Evolutionary conservation across 1,284 basidiomycete genomes (phyloP).

Genomic region (Microbotryomycetes sp.): DNA sequence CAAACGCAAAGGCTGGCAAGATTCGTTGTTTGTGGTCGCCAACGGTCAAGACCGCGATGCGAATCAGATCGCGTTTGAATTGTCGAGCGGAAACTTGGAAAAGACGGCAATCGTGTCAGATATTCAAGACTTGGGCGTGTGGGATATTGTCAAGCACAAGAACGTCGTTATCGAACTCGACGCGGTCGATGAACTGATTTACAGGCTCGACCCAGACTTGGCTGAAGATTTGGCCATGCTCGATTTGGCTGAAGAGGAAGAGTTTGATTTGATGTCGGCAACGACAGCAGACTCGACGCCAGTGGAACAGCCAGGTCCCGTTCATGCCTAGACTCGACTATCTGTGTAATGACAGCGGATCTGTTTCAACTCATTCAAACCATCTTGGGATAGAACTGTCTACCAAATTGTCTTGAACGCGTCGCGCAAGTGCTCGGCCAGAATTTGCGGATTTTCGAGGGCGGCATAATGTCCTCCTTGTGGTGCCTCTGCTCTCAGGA

Average conservation of each 20-base stretch:
- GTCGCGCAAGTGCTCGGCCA: slow-evolving; percentile 15
- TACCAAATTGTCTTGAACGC: slow-evolving; percentile 3
- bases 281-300: background rate
- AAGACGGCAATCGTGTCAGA: slow-evolving; percentile 18
- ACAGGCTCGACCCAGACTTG: slow-evolving; percentile 20
- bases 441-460: slow-evolving; percentile 13
- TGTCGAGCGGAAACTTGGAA: slow-evolving; percentile 24
- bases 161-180: slow-evolving; percentile 28
- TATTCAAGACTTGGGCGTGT: slow-evolving; percentile 19
- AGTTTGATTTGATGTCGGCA: slow-evolving; percentile 3
- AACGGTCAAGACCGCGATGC: background rate
- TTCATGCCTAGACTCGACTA: background rate
- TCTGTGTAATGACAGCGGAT: background rate
- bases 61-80: slow-evolving; percentile 12
- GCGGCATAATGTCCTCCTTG: slow-evolving; percentile 22
- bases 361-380: too few species aligned
- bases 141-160: slow-evolving; percentile 26
- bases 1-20: slow-evolving; percentile 10
- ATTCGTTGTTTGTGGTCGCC: slow-evolving; percentile 18
- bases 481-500: slow-evolving; percentile 7
- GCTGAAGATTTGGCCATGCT: slow-evolving; percentile 1
- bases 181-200: slow-evolving; percentile 22
- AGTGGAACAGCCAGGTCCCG: background rate
- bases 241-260: slow-evolving; percentile 10
- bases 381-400: too few species aligned